Conservation (phyloP, 495 filamentous ascomycete species). For the Articulospora tetracladia region DNA sequence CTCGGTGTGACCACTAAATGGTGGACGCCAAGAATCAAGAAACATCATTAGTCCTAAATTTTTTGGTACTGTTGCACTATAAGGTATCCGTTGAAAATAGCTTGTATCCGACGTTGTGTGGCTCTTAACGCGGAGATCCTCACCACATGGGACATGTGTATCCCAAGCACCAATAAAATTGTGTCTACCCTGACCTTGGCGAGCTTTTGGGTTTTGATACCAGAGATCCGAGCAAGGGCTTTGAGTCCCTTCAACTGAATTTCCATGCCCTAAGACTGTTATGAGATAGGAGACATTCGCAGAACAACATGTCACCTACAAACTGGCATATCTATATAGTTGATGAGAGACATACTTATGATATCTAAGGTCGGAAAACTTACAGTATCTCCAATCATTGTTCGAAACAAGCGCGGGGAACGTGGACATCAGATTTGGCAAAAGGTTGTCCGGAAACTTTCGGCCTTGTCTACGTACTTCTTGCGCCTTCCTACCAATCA, state of each 20-base stretch:
- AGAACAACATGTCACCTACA: not conserved
- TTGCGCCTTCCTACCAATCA: too few relatives aligned
- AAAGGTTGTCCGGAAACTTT: too few relatives aligned
- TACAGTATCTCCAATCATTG: not conserved
- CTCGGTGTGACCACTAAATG: not conserved
- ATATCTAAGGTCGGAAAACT: not conserved
- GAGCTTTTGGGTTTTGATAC: too few relatives aligned
- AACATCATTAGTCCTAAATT: not conserved
- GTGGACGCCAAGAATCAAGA: not conserved
- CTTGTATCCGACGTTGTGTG: too few relatives aligned
- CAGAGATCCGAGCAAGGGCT: too few relatives aligned
- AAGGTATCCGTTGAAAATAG: not conserved
- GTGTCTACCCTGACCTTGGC: not conserved
- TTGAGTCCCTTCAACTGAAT: too few relatives aligned
- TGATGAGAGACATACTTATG: not conserved
- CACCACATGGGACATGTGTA: too few relatives aligned
- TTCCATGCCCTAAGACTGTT: not conserved
- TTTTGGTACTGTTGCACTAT: not conserved
- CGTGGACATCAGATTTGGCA: not conserved
- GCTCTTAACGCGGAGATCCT: too few relatives aligned
- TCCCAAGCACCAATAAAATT: conserved; percentile 2
- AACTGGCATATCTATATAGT: not conserved
- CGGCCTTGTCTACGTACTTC: too few relatives aligned
- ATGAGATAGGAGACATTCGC: not conserved
- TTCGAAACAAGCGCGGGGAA: not conserved